Base-by-base conservation (phyloP, 768 basidiomycete species). In the Kwoniella pini region DNA sequence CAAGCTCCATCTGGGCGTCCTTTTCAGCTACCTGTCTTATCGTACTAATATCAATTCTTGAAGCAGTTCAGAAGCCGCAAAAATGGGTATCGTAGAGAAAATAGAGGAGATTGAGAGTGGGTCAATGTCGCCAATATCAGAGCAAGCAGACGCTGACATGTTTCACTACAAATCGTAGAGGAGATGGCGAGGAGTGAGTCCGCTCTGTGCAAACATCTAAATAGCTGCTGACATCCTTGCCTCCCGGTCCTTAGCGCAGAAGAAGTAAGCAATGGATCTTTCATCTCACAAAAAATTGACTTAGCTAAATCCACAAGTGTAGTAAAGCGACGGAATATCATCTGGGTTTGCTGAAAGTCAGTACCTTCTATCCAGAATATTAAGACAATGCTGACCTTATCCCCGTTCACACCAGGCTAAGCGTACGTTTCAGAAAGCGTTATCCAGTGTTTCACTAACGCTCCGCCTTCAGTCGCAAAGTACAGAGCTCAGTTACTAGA, bases 41-140 rank as follows among this genome's bases (percentile, higher is more conserved):
- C n/a, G n/a, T n/a, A n/a, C n/a, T n/a, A n/a, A n/a, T n/a, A n/a
- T n/a, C n/a, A n/a, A n/a, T n/a, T n/a, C n/a, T n/a, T n/a, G n/a
- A n/a, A n/a, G n/a, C n/a, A n/a, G n/a, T n/a, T n/a, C n/a, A 4
- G 15, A 27, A 39, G 13, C 33, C 31, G n/a, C 19, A 73, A 85
- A 65, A 72, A 96, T 97, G 94, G 94, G 93, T 72, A 85, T 96
- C 73, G 83, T 92, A 70, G 94, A 97, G 81, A 97, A 97, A 91
- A 95, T 96, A 70, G 94, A 92, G 79, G 91, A 90, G 79, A 95
- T 95, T 64, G 91, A 97, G 84, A 90, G 91, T 91, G 77, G 80
- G 88, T 68, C n/a, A 7, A 38, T 31, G 22, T 4, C 1, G 10
- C 28, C 10, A n/a, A 10, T 17, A 36, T 36, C 33, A 17, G 48